phyloP scores from a whole-genome alignment of 441 rosid genomes.

The Monsonia emarginata region DNA sequence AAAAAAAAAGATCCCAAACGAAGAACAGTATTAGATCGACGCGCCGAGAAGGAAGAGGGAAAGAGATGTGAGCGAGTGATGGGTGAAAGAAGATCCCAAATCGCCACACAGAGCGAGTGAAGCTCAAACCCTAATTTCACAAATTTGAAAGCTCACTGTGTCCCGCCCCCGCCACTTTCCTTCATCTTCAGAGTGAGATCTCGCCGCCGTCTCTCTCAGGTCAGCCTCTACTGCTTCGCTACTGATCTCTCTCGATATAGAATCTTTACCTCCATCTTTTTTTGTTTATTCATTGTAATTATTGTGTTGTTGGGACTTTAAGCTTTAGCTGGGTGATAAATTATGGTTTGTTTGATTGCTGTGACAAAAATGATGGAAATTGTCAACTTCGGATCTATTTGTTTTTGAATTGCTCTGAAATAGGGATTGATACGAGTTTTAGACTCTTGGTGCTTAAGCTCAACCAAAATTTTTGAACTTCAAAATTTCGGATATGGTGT shows the following conservation, averaged over 20 bases:
- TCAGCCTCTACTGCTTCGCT: background rate
- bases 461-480: no score
- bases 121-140: background rate
- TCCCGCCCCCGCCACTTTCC: background rate
- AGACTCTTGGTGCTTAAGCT: background rate
- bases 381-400: background rate
- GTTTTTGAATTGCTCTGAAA: background rate
- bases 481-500: background rate
- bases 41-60: background rate
- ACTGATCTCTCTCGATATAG: background rate
- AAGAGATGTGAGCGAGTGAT: no score
- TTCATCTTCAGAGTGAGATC: background rate
- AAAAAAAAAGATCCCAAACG: background rate
- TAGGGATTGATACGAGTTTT: background rate
- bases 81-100: slow-evolving; percentile 1
- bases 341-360: background rate
- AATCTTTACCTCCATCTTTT: no score
- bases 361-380: background rate
- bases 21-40: background rate
- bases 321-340: background rate
- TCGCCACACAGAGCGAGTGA: background rate
- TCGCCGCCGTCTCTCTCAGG: background rate
- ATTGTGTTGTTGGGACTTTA: no score
- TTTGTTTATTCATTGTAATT: no score
- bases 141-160: background rate